A percentile compares a stretch with the other conserved stretches of the same genome.
phyloP scores from a whole-genome alignment of 768 basidiomycete genomes.

The Tulasnella sp. region DNA sequence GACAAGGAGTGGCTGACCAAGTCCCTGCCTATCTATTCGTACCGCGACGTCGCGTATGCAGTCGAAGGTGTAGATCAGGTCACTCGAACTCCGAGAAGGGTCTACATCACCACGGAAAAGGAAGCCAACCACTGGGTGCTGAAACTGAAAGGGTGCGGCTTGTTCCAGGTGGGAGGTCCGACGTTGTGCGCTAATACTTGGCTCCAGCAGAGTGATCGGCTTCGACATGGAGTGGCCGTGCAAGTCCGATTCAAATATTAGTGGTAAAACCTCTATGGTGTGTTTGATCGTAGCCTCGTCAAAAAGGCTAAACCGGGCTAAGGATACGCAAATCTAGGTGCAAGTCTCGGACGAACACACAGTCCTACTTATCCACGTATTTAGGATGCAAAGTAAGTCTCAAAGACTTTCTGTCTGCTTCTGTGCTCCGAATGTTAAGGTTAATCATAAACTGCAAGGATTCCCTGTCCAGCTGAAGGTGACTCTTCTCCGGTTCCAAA shows the following conservation, averaged over 20 bases:
- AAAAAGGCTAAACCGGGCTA: neutral
- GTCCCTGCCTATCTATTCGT: too few relatives aligned
- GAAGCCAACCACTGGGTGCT: too few relatives aligned
- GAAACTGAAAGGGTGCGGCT: too few relatives aligned
- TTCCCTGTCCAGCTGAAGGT: constrained; percentile 36
- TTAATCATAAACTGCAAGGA: constrained; percentile 20
- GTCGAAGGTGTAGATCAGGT: too few relatives aligned
- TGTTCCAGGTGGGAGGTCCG: neutral
- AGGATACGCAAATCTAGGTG: constrained; percentile 18
- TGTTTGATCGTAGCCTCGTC: neutral
- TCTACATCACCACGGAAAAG: too few relatives aligned
- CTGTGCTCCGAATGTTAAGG: neutral
- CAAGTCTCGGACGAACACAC: constrained; percentile 34
- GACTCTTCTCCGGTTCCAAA: neutral
- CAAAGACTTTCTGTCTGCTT: neutral
- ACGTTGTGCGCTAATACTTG: neutral
- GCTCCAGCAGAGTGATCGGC: neutral
- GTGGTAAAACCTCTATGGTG: neutral
- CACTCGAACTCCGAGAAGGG: too few relatives aligned
- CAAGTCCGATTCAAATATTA: neutral
- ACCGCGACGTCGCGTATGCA: too few relatives aligned
- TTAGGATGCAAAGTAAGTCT: constrained; percentile 34
- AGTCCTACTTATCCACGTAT: constrained; percentile 40
- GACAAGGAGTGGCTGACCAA: too few relatives aligned
- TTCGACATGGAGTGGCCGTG: constrained; percentile 1